These are phyloP conservation scores for Beauveria bassiana DNA, from an alignment of 2,329 filamentous ascomycete genomes.

Conservation along the genomic window DNA sequence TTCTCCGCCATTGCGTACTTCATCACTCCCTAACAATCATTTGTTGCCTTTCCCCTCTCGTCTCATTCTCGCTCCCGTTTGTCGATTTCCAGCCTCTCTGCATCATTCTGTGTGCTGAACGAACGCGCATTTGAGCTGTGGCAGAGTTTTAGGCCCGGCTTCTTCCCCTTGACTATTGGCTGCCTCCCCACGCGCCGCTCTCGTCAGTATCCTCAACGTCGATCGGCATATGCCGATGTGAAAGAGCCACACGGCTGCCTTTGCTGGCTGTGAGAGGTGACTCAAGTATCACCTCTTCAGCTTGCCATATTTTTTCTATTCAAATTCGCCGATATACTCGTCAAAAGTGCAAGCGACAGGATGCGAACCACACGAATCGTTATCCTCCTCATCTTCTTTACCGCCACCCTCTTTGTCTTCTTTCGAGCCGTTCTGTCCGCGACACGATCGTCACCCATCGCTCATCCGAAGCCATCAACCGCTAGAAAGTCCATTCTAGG, in stretches of 20 bases:
- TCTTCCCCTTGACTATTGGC: neutral
- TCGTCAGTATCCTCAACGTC: neutral
- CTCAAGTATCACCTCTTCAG: slow-evolving; percentile 10
- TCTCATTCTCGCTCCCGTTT: neutral
- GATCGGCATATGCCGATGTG: slow-evolving; percentile 10
- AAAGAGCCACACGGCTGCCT: slow-evolving; percentile 2
- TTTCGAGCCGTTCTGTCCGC: slow-evolving; percentile 41
- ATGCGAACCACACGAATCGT: slow-evolving; percentile 49
- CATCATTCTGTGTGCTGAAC: neutral
- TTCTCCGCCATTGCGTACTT: neutral
- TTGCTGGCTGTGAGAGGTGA: slow-evolving; percentile 11
- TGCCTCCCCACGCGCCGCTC: neutral
- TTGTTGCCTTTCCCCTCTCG: neutral
- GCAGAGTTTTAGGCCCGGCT: neutral
- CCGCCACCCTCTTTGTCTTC: slow-evolving; percentile 46
- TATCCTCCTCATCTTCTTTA: slow-evolving; percentile 46
- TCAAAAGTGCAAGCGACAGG: slow-evolving; percentile 19
- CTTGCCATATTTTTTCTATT: neutral
- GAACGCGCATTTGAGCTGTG: neutral
- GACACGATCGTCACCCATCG: neutral
- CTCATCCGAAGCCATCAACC: neutral
- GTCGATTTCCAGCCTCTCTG: neutral
- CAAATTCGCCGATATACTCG: neutral
- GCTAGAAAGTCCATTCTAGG: slow-evolving; percentile 24
- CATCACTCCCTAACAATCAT: neutral